These are phyloP conservation scores for Thecamonas trahens DNA, from an alignment of 78 protist genomes.

Conservation along the genomic window DNA sequence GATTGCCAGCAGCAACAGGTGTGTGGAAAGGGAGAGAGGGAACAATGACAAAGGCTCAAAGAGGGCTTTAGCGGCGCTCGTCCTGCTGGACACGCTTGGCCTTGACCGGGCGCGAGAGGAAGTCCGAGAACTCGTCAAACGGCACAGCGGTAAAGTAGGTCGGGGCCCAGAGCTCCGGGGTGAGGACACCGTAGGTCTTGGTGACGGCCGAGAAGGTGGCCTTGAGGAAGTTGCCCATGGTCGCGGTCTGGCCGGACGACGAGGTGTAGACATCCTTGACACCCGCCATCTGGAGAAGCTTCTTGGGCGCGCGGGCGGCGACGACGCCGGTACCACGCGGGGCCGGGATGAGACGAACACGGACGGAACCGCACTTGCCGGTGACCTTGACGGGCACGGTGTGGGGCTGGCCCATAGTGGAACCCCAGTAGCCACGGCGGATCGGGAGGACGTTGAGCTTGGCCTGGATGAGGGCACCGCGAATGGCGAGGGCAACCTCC, in stretches of 20 bases:
- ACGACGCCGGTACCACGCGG: conserved; percentile 99
- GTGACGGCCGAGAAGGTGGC: conserved; percentile 93
- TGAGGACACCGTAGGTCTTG: conserved; percentile 88
- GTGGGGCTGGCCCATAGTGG: conserved; percentile 97
- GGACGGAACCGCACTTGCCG: conserved; percentile 98
- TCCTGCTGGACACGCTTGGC: not conserved
- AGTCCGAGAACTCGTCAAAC: conserved; percentile 64
- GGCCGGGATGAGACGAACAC: conserved; percentile 97
- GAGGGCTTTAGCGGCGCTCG: not conserved
- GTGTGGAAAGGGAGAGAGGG: not conserved
- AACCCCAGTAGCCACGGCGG: conserved; percentile 99
- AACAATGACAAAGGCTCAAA: not conserved
- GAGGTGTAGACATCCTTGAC: conserved; percentile 96
- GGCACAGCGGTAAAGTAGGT: conserved; percentile 64
- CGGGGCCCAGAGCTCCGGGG: conserved; percentile 97
- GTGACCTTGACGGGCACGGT: conserved; percentile 98
- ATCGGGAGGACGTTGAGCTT: conserved; percentile 96
- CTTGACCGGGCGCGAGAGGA: conserved; percentile 30
- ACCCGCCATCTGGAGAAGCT: conserved; percentile 96
- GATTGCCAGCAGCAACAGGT: not conserved
- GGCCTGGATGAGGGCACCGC: conserved; percentile 94
- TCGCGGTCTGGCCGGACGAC: conserved; percentile 92
- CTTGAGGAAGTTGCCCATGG: conserved; percentile 97
- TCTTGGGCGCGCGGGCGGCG: conserved; percentile 95
- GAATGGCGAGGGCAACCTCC: conserved; percentile 99